Evolutionary conservation across 1,284 basidiomycete genomes (phyloP).

Genomic region (Meira miltonrushii): DNA sequence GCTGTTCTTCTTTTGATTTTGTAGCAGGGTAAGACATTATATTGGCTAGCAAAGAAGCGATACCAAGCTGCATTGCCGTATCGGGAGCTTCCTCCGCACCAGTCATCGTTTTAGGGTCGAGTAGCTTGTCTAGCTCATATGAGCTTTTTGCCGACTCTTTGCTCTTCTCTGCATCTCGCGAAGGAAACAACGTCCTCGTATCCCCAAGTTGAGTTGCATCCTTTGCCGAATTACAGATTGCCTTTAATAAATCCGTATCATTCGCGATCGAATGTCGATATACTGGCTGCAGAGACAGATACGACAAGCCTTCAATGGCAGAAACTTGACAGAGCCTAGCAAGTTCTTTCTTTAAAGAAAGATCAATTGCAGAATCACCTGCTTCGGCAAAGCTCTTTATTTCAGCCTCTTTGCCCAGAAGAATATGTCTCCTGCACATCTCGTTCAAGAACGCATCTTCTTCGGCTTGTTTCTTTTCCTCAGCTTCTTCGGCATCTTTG

Average conservation of each 20-base stretch:
- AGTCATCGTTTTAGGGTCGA: slow-evolving; percentile 14
- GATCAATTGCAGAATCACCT: background rate
- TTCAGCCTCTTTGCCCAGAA: background rate
- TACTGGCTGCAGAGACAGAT: slow-evolving; percentile 27
- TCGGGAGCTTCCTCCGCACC: slow-evolving; percentile 5
- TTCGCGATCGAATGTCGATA: slow-evolving; percentile 20
- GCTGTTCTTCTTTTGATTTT: slow-evolving; percentile 30
- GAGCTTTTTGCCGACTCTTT: background rate
- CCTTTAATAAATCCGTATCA: slow-evolving; percentile 19
- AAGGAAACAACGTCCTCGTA: slow-evolving; percentile 13
- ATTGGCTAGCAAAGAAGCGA: slow-evolving; percentile 30
- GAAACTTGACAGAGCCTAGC: slow-evolving; percentile 1
- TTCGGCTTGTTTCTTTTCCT: slow-evolving; percentile 3
- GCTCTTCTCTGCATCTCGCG: slow-evolving; percentile 10
- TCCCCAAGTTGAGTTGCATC: background rate
- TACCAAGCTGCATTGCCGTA: slow-evolving; percentile 30
- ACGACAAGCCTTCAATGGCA: slow-evolving; percentile 32
- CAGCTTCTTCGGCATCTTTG: background rate
- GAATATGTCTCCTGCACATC: background rate
- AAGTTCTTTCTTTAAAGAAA: background rate
- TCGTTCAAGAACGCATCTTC: slow-evolving; percentile 1
- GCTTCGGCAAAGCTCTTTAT: background rate
- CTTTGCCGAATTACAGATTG: background rate
- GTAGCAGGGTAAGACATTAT: slow-evolving; percentile 28
- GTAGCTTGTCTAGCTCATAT: slow-evolving; percentile 2